Evolutionary conservation across 2,329 filamentous ascomycete genomes (phyloP).

Genomic region (Polytolypa hystricis): DNA sequence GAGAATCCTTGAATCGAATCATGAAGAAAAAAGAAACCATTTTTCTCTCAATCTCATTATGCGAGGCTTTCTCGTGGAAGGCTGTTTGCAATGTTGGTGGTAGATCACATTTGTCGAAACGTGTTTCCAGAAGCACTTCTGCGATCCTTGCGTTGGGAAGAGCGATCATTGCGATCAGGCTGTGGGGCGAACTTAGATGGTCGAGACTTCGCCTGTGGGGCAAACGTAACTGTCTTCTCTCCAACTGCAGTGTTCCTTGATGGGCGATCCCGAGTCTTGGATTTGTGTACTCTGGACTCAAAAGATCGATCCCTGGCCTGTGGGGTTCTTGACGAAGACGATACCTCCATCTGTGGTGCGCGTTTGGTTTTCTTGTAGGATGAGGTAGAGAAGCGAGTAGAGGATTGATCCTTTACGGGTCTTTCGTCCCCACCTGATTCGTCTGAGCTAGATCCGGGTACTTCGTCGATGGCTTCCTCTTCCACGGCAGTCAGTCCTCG

Average conservation of each 20-base stretch:
- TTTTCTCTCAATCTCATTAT: too few relatives aligned
- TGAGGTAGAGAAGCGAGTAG: conserved; percentile 41
- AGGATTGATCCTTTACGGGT: conserved; percentile 20
- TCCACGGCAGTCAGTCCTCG: conserved; percentile 52
- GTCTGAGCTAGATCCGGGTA: conserved; percentile 31
- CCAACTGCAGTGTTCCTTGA: conserved; percentile 30
- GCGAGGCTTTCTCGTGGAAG: too few relatives aligned
- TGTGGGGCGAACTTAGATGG: conserved; percentile 13
- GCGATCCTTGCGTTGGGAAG: conserved; percentile 31
- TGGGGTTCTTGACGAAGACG: conserved; percentile 37
- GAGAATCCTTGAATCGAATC: too few relatives aligned
- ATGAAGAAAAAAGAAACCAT: too few relatives aligned
- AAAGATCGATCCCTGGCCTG: conserved; percentile 45
- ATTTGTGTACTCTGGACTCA: conserved; percentile 42
- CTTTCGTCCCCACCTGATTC: conserved; percentile 23
- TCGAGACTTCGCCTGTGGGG: conserved; percentile 36
- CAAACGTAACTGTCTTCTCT: conserved; percentile 50
- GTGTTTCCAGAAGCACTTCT: conserved; percentile 40
- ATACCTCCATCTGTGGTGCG: conserved; percentile 44
- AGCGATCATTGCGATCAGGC: conserved; percentile 12
- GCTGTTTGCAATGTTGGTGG: too few relatives aligned
- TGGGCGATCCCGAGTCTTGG: conserved; percentile 26
- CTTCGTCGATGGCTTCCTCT: conserved; percentile 47
- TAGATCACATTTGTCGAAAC: conserved; percentile 34
- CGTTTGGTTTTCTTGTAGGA: conserved; percentile 46